These are phyloP conservation scores for Pleurotus sapidus DNA, from an alignment of 768 basidiomycete species.

Conservation along the genomic window DNA sequence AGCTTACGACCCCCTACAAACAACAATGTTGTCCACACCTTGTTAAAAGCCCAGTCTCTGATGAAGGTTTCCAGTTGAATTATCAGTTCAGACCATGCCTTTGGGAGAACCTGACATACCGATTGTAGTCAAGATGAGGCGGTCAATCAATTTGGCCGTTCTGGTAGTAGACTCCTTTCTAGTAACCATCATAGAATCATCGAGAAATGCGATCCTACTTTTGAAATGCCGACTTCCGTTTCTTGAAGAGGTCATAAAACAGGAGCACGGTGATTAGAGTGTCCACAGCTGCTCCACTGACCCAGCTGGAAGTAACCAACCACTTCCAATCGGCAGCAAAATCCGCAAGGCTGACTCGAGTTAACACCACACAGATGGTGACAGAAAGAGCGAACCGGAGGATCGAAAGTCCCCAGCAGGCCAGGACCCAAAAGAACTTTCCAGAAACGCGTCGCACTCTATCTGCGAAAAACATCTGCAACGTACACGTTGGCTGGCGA, in stretches of 20 bases:
- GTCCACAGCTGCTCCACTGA: conserved; percentile 24
- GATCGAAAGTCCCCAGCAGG: conserved; percentile 22
- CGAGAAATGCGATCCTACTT: background rate
- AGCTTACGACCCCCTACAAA: too few species aligned
- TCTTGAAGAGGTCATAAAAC: conserved; percentile 24
- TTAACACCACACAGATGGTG: conserved; percentile 21
- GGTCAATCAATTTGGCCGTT: conserved; percentile 8
- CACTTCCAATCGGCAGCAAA: conserved; percentile 23
- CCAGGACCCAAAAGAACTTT: conserved; percentile 19
- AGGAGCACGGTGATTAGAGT: conserved; percentile 26
- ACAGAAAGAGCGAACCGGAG: conserved; percentile 26
- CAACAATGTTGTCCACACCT: background rate
- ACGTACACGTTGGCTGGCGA: too few species aligned
- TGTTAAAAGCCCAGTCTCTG: background rate
- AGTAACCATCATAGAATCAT: too few species aligned
- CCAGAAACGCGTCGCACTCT: conserved; percentile 27
- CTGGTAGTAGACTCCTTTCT: background rate
- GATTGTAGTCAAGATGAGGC: background rate
- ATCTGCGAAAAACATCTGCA: conserved; percentile 23
- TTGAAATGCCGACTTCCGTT: conserved; percentile 16
- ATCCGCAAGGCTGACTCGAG: background rate
- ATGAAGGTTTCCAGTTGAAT: background rate
- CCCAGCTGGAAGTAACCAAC: conserved; percentile 28
- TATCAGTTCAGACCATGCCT: too few species aligned
- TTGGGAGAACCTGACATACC: background rate